Evolutionary conservation across 2,329 filamentous ascomycete species (phyloP).

Genomic region (Xenosphaeropsis pyriputrescens): DNA sequence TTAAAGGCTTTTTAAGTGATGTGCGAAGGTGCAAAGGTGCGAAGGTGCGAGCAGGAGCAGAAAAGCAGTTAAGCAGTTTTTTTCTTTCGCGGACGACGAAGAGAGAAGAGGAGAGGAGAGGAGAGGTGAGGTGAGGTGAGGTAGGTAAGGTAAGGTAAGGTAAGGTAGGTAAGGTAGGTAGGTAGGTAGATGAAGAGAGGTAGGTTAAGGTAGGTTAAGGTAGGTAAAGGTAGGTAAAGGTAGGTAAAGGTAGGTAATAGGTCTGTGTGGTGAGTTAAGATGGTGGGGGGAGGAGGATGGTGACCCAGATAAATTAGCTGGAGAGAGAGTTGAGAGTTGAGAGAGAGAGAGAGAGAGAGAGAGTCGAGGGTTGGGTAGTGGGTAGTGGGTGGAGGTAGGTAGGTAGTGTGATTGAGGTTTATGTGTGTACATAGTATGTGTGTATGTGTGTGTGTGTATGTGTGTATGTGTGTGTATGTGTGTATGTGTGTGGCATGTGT

Average conservation of each 20-base stretch:
- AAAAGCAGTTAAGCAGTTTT: no score
- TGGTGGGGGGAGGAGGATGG: constrained; percentile 4
- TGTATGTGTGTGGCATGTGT: background rate
- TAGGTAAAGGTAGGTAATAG: constrained; percentile 2
- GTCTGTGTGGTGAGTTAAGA: no score
- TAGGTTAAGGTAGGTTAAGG: constrained; percentile 3
- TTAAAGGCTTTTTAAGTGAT: no score
- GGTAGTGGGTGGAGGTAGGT: no score
- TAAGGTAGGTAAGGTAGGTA: constrained; percentile 2
- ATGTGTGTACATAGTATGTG: no score
- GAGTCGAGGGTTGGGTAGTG: no score
- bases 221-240: background rate
- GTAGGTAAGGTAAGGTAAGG: constrained; percentile 3
- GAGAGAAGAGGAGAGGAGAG: background rate
- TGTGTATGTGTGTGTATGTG: background rate
- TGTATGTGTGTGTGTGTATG: background rate
- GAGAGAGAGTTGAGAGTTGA: constrained; percentile 1
- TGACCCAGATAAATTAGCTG: no score
- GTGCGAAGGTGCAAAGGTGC: no score
- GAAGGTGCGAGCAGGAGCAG: no score
- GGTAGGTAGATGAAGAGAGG: constrained; percentile 2
- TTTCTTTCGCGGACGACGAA: constrained; percentile 4
- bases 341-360: background rate
- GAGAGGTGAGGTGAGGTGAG: background rate
- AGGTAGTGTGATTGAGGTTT: no score